Evolutionary conservation across 2,329 filamentous ascomycete genomes (phyloP).

Genomic region (Orbilia ellipsospora): DNA sequence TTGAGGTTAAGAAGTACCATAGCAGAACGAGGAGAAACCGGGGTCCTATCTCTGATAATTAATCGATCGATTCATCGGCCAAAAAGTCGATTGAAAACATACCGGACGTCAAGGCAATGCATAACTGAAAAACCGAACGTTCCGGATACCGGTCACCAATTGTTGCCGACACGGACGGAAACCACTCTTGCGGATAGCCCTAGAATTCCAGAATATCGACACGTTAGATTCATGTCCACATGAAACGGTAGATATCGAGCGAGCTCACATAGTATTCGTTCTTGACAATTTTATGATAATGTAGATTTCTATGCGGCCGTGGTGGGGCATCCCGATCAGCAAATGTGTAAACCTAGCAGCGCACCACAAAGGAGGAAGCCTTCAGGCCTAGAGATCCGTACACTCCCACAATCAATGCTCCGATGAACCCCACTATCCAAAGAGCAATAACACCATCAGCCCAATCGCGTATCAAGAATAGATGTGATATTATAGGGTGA

Average conservation of each 20-base stretch:
- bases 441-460: slow-evolving; percentile 11
- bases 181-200: slow-evolving; percentile 95
- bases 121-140: slow-evolving; percentile 94
- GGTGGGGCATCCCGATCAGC: slow-evolving; percentile 27
- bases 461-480: slow-evolving; percentile 55
- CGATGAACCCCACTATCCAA: slow-evolving; percentile 49
- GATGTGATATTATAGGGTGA: slow-evolving; percentile 43
- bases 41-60: slow-evolving; percentile 71
- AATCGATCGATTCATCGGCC: slow-evolving; percentile 15
- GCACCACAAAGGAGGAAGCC: slow-evolving; percentile 74
- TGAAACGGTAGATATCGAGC: slow-evolving; percentile 5
- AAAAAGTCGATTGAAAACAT: slow-evolving; percentile 59
- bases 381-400: slow-evolving; percentile 72
- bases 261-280: slow-evolving; percentile 82
- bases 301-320: slow-evolving; percentile 66
- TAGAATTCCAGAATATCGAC: slow-evolving; percentile 41
- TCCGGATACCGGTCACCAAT: slow-evolving; percentile 98
- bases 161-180: slow-evolving; percentile 93
- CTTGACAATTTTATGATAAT: slow-evolving; percentile 96
- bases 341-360: neutral
- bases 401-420: slow-evolving; percentile 58
- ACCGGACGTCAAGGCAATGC: slow-evolving; percentile 95
- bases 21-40: slow-evolving; percentile 89
- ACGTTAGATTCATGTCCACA: slow-evolving; percentile 19
- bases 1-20: slow-evolving; percentile 89